Evolutionary conservation across 768 basidiomycete species (phyloP).

Genomic region (Mycena olivaceomarginata): DNA sequence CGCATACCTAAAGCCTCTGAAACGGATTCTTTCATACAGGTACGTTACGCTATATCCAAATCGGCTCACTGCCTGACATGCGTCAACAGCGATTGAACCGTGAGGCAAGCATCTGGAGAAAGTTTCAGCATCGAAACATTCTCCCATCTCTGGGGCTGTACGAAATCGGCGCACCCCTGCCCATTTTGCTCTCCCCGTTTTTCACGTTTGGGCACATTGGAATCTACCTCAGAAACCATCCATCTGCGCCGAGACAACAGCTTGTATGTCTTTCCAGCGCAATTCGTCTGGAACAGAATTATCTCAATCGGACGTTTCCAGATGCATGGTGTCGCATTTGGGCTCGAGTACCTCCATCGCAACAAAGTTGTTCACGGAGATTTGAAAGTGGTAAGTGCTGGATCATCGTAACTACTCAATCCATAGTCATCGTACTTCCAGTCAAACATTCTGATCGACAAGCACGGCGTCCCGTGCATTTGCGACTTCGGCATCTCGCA

Average conservation of each 20-base stretch:
- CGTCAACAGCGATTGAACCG: background rate
- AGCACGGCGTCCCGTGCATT: background rate
- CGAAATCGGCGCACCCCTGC: background rate
- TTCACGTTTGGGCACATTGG: background rate
- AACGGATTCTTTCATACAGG: background rate
- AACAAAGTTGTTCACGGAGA: background rate
- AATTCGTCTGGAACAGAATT: too few relatives aligned
- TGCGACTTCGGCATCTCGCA: background rate
- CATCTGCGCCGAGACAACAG: background rate
- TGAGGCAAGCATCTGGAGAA: background rate
- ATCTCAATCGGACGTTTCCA: background rate
- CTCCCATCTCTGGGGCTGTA: background rate
- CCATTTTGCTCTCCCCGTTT: background rate
- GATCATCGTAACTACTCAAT: too few relatives aligned
- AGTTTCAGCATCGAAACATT: background rate
- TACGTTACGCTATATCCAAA: background rate
- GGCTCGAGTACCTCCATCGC: background rate
- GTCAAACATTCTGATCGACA: background rate
- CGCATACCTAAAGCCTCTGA: background rate
- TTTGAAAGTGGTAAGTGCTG: background rate
- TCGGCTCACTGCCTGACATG: background rate
- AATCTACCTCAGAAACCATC: background rate
- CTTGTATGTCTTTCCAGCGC: background rate
- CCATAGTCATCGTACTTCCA: background rate
- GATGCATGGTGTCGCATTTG: constrained; percentile 3